A percentile compares a stretch with the other conserved stretches of the same genome.
Conservation (phyloP, 805 yeast species). For the Isabelozyma heimii region DNA sequence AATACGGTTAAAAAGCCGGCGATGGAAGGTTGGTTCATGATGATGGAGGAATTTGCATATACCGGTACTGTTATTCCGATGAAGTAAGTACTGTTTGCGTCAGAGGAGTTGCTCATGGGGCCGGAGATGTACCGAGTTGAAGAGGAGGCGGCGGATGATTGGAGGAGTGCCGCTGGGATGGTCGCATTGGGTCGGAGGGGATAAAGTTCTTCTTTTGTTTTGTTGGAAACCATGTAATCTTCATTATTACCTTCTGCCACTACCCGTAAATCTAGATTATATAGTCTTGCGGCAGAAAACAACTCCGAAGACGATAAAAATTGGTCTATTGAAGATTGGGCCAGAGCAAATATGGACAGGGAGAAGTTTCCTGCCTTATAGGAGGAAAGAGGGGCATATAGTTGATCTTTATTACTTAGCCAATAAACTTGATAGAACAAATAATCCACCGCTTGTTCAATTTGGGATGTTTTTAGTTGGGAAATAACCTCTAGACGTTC, state of each 20-base stretch:
- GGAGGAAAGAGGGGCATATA: conserved; percentile 58
- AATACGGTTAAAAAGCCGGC: conserved; percentile 69
- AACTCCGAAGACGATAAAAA: conserved; percentile 62
- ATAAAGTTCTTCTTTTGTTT: conserved; percentile 37
- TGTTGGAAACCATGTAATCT: conserved; percentile 19
- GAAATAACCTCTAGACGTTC: conserved; percentile 77
- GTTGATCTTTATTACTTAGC: conserved; percentile 57
- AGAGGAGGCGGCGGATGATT: conserved; percentile 41
- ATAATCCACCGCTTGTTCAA: conserved; percentile 62
- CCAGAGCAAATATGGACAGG: conserved; percentile 39
- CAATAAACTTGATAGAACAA: conserved; percentile 68
- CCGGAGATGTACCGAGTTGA: conserved; percentile 47
- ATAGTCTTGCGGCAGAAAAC: conserved; percentile 63
- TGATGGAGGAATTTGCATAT: conserved; percentile 67
- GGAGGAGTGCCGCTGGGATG: conserved; percentile 43
- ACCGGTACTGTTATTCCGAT: conserved; percentile 80
- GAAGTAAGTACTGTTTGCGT: conserved; percentile 39
- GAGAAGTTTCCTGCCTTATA: conserved; percentile 75
- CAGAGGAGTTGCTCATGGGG: conserved; percentile 49
- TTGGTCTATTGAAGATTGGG: conserved; percentile 47
- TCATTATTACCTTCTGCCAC: conserved; percentile 40
- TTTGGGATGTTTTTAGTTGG: conserved; percentile 75
- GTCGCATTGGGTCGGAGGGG: conserved; percentile 49
- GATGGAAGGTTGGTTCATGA: conserved; percentile 50
- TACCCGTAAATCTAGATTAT: conserved; percentile 54